Evolutionary conservation across 2,329 filamentous ascomycete genomes (phyloP).

Genomic region (Coleophoma eucalyptorum): DNA sequence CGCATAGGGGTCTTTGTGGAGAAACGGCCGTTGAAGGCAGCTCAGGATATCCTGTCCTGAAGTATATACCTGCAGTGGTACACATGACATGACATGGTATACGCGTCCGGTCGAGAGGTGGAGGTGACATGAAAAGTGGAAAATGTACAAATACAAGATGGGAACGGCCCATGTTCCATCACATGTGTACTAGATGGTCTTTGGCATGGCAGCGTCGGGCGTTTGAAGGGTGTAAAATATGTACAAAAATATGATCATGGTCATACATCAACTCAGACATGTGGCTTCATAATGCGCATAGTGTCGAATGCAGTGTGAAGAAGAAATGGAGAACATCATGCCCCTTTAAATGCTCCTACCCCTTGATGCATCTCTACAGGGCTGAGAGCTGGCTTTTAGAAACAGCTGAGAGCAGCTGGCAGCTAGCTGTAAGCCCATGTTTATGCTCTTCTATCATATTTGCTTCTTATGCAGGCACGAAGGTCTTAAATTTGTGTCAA

Average conservation of each 20-base stretch:
- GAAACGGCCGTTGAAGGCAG: not conserved
- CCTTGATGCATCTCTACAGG: no score
- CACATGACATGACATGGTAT: not conserved
- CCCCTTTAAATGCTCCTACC: no score
- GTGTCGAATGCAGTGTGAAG: no score
- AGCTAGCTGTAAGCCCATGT: no score
- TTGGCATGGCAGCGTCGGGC: not conserved
- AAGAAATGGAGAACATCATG: no score
- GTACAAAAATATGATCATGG: not conserved
- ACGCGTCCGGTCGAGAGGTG: not conserved
- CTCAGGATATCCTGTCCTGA: not conserved
- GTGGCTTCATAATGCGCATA: no score
- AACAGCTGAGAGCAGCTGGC: no score
- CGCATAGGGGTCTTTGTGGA: constrained; percentile 12
- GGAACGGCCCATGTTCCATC: not conserved
- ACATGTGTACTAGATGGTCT: not conserved
- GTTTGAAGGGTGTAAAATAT: not conserved
- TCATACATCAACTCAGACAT: no score
- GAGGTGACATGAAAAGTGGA: not conserved
- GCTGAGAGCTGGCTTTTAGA: no score
- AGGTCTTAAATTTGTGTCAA: no score
- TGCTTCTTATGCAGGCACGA: no score
- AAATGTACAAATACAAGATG: not conserved
- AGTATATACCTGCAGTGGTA: not conserved
- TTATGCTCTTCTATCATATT: no score